A percentile compares a stretch with the other conserved stretches of the same genome.
Conservation (phyloP, 441 rosid species). For the Gossypium armourianum region DNA sequence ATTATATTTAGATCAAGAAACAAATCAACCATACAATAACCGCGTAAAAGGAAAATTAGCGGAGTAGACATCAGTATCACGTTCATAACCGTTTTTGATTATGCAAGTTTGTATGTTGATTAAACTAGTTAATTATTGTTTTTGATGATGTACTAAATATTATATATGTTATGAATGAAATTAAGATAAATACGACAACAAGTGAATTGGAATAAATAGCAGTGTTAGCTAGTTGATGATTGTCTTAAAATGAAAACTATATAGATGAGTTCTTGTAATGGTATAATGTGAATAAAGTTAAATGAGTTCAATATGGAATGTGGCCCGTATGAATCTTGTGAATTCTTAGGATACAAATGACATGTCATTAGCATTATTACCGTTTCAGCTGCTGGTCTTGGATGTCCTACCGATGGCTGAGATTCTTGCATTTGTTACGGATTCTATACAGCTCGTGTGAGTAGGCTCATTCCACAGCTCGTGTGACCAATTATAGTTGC, state of each 20-base stretch:
- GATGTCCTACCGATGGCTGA: not conserved
- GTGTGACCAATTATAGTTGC: too few relatives aligned
- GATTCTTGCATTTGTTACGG: not conserved
- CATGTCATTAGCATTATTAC: not conserved
- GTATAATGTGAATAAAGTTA: not conserved
- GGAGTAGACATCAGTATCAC: not conserved
- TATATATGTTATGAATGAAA: not conserved
- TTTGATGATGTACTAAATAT: not conserved
- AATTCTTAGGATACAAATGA: not conserved
- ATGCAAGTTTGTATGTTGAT: not conserved
- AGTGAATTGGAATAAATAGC: not conserved
- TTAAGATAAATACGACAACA: not conserved
- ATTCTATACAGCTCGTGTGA: not conserved
- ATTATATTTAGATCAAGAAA: not conserved
- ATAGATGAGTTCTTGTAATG: not conserved
- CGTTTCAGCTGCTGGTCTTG: not conserved
- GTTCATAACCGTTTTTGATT: not conserved
- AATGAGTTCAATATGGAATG: not conserved
- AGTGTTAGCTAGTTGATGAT: not conserved
- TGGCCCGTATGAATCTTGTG: not conserved
- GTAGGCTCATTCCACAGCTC: not conserved
- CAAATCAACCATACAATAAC: not conserved
- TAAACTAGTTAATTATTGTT: not conserved
- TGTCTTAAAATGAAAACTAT: not conserved
- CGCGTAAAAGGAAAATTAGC: not conserved